Evolutionary conservation across 768 basidiomycete genomes (phyloP), one percentile per base, ranked within the genome.

Genomic region (Termitomyces heimii): DNA sequence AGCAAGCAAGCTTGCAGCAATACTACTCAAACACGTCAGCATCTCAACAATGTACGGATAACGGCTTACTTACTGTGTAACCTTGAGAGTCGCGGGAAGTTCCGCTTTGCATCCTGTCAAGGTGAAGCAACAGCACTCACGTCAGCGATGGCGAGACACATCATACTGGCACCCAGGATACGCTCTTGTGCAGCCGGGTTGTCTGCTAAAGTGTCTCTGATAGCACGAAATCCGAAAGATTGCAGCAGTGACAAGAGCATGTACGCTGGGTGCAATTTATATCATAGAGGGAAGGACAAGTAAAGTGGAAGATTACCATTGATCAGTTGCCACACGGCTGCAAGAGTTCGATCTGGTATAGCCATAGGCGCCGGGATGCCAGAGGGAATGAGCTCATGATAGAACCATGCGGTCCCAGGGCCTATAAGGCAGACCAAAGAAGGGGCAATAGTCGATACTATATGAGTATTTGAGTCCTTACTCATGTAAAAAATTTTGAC

Each of bases 401-500:
- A 80, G 62, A 87, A 89, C 84, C 87, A 87, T 16, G 73, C 70
- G 24, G 85, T 73, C 14, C 88, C 86, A 8, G 85, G 84, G 57
- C 71, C 77, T 45, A 78, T 62, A 80, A 82, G 84, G 26, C 78
- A 75, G 50, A 69, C 70, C 39, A 77, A 48, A 6, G 67, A 69
- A 34, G 75, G 72, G 20, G 66, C 60, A 49, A 77, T 65, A 1
- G 74, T 76, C 20, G 75, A 73, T 10, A 73, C 75, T 76, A 57
- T 6, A 29, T 39, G 16, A 51, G 29, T 20, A 34, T 26, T 28
- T 20, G 29, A 37, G 7, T 49, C 28, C 26, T 26, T 8, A 20
- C 12, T 40, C 6, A 13, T 52, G 48, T 28, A 20, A 22, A 29
- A 26, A n/a, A 34, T 10, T 5, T n/a, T 14, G 16, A 35, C 22